A percentile compares a stretch with the other conserved stretches of the same genome.
Conservation (phyloP, 2,329 filamentous ascomycete species). For the Trichoderma asperellum region DNA sequence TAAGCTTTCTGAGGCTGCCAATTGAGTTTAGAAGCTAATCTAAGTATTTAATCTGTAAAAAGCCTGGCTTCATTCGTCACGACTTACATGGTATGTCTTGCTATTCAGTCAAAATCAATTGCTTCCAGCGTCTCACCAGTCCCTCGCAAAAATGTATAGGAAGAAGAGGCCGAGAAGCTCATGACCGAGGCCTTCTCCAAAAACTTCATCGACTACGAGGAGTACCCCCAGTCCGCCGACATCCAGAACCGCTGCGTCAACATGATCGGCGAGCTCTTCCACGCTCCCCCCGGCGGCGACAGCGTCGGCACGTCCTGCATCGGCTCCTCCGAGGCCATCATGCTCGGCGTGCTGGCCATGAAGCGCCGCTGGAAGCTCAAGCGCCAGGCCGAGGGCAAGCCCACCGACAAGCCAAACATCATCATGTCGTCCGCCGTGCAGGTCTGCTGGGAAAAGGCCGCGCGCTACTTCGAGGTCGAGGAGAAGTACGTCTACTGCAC, state of each 20-base stretch:
- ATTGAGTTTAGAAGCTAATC: neutral
- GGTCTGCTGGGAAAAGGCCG: constrained; percentile 95
- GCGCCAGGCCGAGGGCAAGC: constrained; percentile 80
- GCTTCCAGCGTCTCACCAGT: neutral
- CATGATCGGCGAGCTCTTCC: constrained; percentile 89
- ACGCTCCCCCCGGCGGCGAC: constrained; percentile 69
- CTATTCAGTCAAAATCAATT: constrained; percentile 18
- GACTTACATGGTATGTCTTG: constrained; percentile 79
- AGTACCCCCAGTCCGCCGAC: constrained; percentile 79
- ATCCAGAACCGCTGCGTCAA: constrained; percentile 91
- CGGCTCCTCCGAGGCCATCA: constrained; percentile 87
- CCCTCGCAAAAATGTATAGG: constrained; percentile 52
- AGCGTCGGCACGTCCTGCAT: constrained; percentile 87
- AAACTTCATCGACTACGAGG: constrained; percentile 92
- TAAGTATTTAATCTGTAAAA: neutral
- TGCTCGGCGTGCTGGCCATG: constrained; percentile 85
- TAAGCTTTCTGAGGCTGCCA: constrained; percentile 43
- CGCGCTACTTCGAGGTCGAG: constrained; percentile 89
- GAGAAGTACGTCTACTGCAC: constrained; percentile 77
- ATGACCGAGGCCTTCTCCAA: constrained; percentile 92
- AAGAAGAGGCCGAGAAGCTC: constrained; percentile 93
- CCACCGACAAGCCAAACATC: constrained; percentile 81
- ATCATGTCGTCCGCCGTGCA: constrained; percentile 96
- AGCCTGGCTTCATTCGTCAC: constrained; percentile 93
- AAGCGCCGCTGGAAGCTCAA: constrained; percentile 93